Conservation (phyloP, 2,329 filamentous ascomycete species). For the Colletotrichum paranaense region DNA sequence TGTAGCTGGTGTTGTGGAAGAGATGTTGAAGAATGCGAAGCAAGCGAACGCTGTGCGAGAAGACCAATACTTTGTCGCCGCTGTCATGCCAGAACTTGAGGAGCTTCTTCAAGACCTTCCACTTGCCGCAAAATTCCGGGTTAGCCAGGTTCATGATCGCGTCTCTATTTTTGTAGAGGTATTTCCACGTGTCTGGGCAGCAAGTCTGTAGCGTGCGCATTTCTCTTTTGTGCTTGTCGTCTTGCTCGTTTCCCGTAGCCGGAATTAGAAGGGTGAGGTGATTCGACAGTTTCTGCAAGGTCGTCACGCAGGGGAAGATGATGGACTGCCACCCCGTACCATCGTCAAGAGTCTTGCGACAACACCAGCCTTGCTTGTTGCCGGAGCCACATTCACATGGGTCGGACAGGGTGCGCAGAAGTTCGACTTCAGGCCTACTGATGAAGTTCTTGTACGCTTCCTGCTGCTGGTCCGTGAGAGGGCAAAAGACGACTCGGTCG, state of each 20-base stretch:
- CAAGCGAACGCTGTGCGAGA: slow-evolving; percentile 90
- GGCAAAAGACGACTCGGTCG: slow-evolving; percentile 94
- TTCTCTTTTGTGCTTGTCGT: slow-evolving; percentile 82
- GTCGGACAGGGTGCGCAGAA: slow-evolving; percentile 76
- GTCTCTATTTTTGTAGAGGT: slow-evolving; percentile 80
- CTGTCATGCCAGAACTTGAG: slow-evolving; percentile 90
- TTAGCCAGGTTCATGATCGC: slow-evolving; percentile 85
- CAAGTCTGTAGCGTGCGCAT: slow-evolving; percentile 79
- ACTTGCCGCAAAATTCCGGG: slow-evolving; percentile 95
- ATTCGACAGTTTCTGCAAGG: slow-evolving; percentile 88
- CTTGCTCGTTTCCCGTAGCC: slow-evolving; percentile 64
- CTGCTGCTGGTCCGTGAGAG: slow-evolving; percentile 83
- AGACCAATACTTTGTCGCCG: slow-evolving; percentile 94
- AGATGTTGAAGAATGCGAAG: slow-evolving; percentile 86
- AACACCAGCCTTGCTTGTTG: slow-evolving; percentile 86
- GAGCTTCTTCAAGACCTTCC: slow-evolving; percentile 89
- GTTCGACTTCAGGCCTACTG: slow-evolving; percentile 75
- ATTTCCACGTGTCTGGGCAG: slow-evolving; percentile 79
- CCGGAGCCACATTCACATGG: slow-evolving; percentile 76
- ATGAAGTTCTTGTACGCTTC: slow-evolving; percentile 87
- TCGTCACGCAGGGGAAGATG: slow-evolving; percentile 87
- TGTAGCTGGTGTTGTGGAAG: slow-evolving; percentile 90
- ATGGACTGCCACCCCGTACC: slow-evolving; percentile 77
- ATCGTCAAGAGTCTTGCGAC: slow-evolving; percentile 68
- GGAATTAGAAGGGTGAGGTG: slow-evolving; percentile 92